Base-by-base conservation (phyloP, 352 stramenopile species). In the Phytophthora megakarya region DNA sequence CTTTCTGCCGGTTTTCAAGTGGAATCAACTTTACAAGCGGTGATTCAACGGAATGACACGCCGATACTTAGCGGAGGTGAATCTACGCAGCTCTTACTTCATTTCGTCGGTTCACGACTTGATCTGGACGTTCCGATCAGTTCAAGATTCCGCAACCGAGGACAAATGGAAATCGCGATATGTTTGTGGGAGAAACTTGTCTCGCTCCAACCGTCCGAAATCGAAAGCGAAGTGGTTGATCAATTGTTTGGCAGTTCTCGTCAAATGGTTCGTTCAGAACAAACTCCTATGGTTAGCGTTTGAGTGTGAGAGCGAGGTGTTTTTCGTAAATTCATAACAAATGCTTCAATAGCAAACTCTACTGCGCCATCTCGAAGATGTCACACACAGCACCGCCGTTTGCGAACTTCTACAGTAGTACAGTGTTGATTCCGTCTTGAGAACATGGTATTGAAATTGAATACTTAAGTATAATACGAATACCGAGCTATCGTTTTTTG, bases 151-250 rank as follows among this genome's bases (percentile, higher is more conserved):
- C 35, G 45, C 11, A 37, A 53, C 18, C 42, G 51, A 22, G 52
- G 19, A 5, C 35, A 70, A 19, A 21, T 65, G 18, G 53, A 70
- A 9, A 26, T 33, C 0, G 54, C 30, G 6, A 50, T 70, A 19
- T 13, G 16, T 1, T 1, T 49, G 16, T 70, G 54, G 38, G 39
- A 70, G 0, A 45, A 64, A 3, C 13, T 58, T 6, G 28, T 70
- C 0, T 30, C 39, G 4, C 23, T 19, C 1, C 70, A 63, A 30
- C 28, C 48, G 15, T 22, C 57, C 6, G 42, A 64, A 11, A 43
- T 73, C 7, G 66, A 73, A 21, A 70, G 54, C 43, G 12, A 53
- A 7, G 9, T 70, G 21, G 50, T 73, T 3, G 64, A 72, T 35
- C 48, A 73, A 3, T 32, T 23, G 26, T 55, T 48, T 16, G 25